Evolutionary conservation across 2,329 filamentous ascomycete species (phyloP).

Genomic region (Didymella glomerata): DNA sequence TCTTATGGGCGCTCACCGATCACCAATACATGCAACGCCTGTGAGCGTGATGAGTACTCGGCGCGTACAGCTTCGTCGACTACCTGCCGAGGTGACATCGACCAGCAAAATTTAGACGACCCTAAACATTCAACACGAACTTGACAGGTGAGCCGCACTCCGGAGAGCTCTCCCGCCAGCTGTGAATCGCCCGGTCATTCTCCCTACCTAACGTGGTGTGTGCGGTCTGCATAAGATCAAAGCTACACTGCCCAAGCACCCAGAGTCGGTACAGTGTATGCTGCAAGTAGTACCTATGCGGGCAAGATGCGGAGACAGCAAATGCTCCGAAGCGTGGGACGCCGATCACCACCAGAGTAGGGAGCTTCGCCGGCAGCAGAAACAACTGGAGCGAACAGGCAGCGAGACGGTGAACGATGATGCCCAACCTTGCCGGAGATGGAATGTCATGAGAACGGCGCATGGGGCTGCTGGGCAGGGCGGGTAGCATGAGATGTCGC

Average conservation of each 20-base stretch:
- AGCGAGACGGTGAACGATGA: conserved; percentile 19
- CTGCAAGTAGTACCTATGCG: conserved; percentile 18
- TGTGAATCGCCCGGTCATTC: neutral
- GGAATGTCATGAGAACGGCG: conserved; percentile 14
- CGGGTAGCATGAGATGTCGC: conserved; percentile 13
- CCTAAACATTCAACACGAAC: conserved; percentile 1
- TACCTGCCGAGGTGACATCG: conserved; percentile 6
- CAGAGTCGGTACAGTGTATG: conserved; percentile 6
- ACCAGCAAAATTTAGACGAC: conserved; percentile 1
- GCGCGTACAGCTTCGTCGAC: conserved; percentile 19
- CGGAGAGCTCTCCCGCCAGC: conserved; percentile 1
- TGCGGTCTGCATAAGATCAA: conserved; percentile 2
- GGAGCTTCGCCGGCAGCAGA: conserved; percentile 14
- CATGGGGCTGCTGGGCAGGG: conserved; percentile 15
- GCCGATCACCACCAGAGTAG: conserved; percentile 18
- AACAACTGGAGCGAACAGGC: conserved; percentile 10
- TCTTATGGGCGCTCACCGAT: conserved; percentile 8
- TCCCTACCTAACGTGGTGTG: neutral
- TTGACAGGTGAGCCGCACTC: conserved; percentile 1
- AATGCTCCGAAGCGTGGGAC: conserved; percentile 16
- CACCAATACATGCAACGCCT: conserved; percentile 15
- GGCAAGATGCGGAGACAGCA: conserved; percentile 20
- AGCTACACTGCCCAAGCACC: conserved; percentile 3
- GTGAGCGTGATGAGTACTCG: conserved; percentile 15
- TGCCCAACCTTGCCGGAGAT: conserved; percentile 16